Conservation (phyloP, 2,329 filamentous ascomycete species). For the Madurella mycetomatis region DNA sequence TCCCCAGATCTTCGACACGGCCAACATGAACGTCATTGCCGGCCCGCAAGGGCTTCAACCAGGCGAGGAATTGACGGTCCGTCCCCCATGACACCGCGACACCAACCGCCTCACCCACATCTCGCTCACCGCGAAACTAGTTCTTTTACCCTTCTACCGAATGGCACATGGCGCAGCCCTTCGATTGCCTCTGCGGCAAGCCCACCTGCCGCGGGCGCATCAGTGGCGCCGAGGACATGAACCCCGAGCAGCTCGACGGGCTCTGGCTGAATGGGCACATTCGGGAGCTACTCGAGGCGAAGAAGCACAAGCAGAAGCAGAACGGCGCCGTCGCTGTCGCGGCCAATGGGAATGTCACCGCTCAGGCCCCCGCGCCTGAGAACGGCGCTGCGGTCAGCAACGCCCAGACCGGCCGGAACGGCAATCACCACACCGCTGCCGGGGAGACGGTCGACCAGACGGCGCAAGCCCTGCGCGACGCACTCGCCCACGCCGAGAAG, state of each 20-base stretch:
- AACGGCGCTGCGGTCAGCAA: conserved; percentile 12
- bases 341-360: neutral
- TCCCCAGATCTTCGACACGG: conserved; percentile 55
- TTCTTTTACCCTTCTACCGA: conserved; percentile 76
- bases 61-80: conserved; percentile 56
- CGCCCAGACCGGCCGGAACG: conserved; percentile 21
- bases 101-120: neutral
- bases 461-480: conserved; percentile 39
- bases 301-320: conserved; percentile 5
- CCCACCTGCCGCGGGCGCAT: conserved; percentile 58
- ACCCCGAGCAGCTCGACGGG: conserved; percentile 47
- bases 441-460: conserved; percentile 34
- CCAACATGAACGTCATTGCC: conserved; percentile 53
- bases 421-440: conserved; percentile 6
- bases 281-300: conserved; percentile 44
- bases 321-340: neutral
- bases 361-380: neutral
- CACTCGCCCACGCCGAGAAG: conserved; percentile 44
- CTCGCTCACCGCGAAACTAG: conserved; percentile 26
- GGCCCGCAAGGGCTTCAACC: conserved; percentile 50
- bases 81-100: conserved; percentile 9
- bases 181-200: conserved; percentile 59
- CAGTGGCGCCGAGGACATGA: conserved; percentile 59
- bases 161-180: conserved; percentile 69
- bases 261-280: conserved; percentile 62